Evolutionary conservation across 2,329 filamentous ascomycete species (phyloP), one percentile per base, ranked within the genome.

Genomic region (Fusarium irregulare): DNA sequence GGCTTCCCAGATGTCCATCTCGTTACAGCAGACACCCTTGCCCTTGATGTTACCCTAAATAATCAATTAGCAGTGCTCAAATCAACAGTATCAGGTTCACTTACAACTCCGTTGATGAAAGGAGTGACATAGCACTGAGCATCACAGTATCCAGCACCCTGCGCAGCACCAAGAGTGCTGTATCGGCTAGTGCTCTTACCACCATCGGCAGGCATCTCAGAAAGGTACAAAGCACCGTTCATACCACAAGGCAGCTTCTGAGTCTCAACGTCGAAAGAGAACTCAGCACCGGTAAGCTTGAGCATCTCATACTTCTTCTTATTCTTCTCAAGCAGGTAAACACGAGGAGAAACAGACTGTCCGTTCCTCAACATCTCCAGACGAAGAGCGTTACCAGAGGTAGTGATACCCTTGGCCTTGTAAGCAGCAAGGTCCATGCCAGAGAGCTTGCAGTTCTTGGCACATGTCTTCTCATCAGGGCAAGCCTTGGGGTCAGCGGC

Each of bases 231-330:
- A 20, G 89, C 89, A 64, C 89, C 89, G 77, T 92, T 92, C 76
- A 92, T 81, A 60, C 90, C 90, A 70, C 90, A 92, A 16, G 87
- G 87, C 32, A 91, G 82, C 70, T 86, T 84, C 27, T 88, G 89
- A 45, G 89, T 84, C 73, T 92, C 89, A 7, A 91, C 88, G 48
- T 91, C 89, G 59, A 92, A 91, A 16, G 86, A 86, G 75, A 92
- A 86, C 76, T 92, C 89, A 68, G 85, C 79, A 73, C 87, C 87
- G 27, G 86, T 83, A 51, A 91, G 81, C 65, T 89, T 82, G 76
- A 91, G 84, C 75, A 87, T 83, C 78, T 90, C 80, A 75, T 92
- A 92, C 48, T 84, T 83, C 63, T 83, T 80, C 64, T 88, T 84
- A 62, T 84, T 81, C 70, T 72, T 78, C 62, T 83, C 83, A 73